Base-by-base conservation (phyloP, 225 moss, liverwort and hornwort species). In the Rhytidiadelphus loreus region DNA sequence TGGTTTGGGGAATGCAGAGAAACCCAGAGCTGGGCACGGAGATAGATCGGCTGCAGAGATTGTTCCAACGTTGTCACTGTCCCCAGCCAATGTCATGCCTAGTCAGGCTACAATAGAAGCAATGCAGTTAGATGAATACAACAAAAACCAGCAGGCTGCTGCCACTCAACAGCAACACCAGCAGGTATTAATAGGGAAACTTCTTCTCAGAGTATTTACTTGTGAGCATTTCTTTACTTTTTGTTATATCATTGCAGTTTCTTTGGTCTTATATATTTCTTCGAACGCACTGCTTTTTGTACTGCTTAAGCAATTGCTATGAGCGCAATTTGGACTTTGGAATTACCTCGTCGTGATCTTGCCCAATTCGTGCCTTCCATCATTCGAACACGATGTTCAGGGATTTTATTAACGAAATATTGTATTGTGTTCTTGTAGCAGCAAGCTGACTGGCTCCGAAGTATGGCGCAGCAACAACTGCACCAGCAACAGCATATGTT, bases 391-490 rank as follows among this genome's bases (percentile, higher is more conserved):
- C 16, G 21, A 37, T 72, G 35, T 64, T 75, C 5, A 11, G 50
- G 48, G 48, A 48, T 37, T 52, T 70, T 69, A 13, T 41, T 80
- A n/a, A 84, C 43, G 43, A 23, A 52, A 12, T 37, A 20, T 22
- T 33, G 30, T 55, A 20, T 79, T 46, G 22, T 60, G 5, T 60
- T 57, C 58, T 44, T 77, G 58, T 28, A 62, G 32, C 82, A 89
- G 89, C 95, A 95, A 81, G 87, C 92, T 28, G 98, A 98, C 61
- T 96, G 96, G 96, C 89, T 95, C 29, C 95, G 97, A 8, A 94
- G 90, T 81, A 91, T 94, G 19, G 92, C 94, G 28, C 95, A 95
- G 83, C 96, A 95, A 82, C 93, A 93, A 86, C 77, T 92, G 56
- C 90, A 92, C 39, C 94, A 94, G 92, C 96, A 97, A 69, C 95